These are phyloP conservation scores for Cladobotryum mycophilum DNA, from an alignment of 2,329 filamentous ascomycete genomes.

Conservation along the genomic window DNA sequence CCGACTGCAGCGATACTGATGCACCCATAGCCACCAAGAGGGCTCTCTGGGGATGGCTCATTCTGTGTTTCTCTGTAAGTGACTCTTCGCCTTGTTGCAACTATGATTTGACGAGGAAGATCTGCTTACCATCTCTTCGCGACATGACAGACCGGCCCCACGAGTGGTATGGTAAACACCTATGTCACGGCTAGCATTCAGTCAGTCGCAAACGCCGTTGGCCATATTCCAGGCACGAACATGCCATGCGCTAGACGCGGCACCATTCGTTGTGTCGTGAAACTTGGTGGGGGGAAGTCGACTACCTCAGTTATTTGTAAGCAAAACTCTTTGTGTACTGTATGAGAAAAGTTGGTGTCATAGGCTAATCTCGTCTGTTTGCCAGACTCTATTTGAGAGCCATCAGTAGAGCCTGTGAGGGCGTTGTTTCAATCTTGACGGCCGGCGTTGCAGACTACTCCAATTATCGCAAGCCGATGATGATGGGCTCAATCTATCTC, in stretches of 20 bases:
- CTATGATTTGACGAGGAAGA: not conserved
- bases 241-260: conserved; percentile 15
- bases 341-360: not conserved
- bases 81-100: not conserved
- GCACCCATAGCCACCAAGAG: conserved; percentile 3
- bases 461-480: conserved; percentile 17
- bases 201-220: conserved; percentile 15
- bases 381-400: conserved; percentile 14
- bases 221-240: conserved; percentile 14
- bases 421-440: conserved; percentile 14
- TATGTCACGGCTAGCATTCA: conserved; percentile 18
- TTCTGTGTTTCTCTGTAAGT: conserved; percentile 16
- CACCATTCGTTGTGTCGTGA: conserved; percentile 15
- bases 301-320: conserved; percentile 17
- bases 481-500: conserved; percentile 17
- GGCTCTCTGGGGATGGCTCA: conserved; percentile 16
- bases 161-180: conserved; percentile 14
- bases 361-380: not conserved
- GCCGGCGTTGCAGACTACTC: conserved; percentile 16
- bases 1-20: not conserved
- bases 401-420: conserved; percentile 15
- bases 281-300: conserved; percentile 15
- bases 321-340: not conserved
- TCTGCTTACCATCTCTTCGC: not conserved
- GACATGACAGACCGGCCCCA: conserved; percentile 13